Evolutionary conservation across 2,329 filamentous ascomycete species (phyloP).

Genomic region (Hypoxylon sp.): DNA sequence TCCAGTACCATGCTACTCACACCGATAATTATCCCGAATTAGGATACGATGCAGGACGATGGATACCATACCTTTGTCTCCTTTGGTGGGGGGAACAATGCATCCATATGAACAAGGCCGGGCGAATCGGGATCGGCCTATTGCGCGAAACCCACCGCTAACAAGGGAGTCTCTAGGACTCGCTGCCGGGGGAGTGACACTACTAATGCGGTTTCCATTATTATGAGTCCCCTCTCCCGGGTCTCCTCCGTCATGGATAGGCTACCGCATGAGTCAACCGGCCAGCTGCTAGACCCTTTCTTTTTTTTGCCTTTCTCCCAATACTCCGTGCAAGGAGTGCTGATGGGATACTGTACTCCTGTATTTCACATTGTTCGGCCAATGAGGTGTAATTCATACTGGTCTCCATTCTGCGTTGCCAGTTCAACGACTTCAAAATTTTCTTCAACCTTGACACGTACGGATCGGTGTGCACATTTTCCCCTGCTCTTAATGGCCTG

Average conservation of each 20-base stretch:
- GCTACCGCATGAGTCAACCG: constrained; percentile 40
- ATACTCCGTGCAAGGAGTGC: constrained; percentile 15
- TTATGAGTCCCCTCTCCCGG: constrained; percentile 26
- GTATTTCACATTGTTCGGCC: constrained; percentile 8
- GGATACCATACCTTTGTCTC: constrained; percentile 16
- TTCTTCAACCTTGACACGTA: constrained; percentile 12
- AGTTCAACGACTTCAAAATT: constrained; percentile 17
- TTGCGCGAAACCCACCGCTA: constrained; percentile 25
- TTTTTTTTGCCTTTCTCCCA: constrained; percentile 1
- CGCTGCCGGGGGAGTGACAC: constrained; percentile 16
- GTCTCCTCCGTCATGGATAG: constrained; percentile 33
- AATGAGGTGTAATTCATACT: constrained; percentile 36
- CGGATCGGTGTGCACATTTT: constrained; percentile 9
- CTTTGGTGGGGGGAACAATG: constrained; percentile 26
- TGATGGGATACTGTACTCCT: constrained; percentile 22
- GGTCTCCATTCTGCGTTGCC: constrained; percentile 23
- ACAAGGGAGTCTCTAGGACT: constrained; percentile 36
- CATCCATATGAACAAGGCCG: constrained; percentile 13
- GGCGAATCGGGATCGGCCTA: constrained; percentile 37
- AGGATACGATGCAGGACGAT: constrained; percentile 26
- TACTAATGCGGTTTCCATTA: constrained; percentile 24
- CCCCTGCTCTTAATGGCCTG: constrained; percentile 20
- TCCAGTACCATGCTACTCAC: constrained; percentile 15
- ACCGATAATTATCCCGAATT: constrained; percentile 26
- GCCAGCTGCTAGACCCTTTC: constrained; percentile 18